Evolutionary conservation across 129 eudicot species (phyloP).

Genomic region (Silybum marianum): DNA sequence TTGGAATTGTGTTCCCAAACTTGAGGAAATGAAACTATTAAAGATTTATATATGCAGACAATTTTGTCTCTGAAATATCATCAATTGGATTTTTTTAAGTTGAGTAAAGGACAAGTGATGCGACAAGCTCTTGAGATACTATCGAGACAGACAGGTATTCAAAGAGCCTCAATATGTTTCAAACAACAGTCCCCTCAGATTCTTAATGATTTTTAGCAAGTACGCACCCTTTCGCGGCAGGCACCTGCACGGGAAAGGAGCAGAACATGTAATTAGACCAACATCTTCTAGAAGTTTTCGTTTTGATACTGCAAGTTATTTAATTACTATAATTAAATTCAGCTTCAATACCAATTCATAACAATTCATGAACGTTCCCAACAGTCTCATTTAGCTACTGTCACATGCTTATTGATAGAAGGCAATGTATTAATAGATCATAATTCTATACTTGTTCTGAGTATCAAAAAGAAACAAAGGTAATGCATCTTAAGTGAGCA

Average conservation of each 20-base stretch:
- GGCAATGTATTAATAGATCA: background rate
- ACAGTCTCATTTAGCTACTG: background rate
- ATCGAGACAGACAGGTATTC: background rate
- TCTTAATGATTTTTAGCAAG: constrained; percentile 15
- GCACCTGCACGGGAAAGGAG: constrained; percentile 70
- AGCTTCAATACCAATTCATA: background rate
- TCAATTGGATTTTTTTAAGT: background rate
- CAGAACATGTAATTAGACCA: constrained; percentile 15
- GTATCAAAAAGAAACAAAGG: background rate
- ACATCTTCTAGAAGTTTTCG: constrained; percentile 14
- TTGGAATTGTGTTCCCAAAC: background rate
- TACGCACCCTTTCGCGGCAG: constrained; percentile 89
- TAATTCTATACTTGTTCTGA: background rate
- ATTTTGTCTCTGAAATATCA: background rate
- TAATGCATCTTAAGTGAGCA: constrained; percentile 16
- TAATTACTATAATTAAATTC: background rate
- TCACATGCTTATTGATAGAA: constrained; percentile 5
- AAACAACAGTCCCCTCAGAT: background rate
- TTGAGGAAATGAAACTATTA: constrained; percentile 6
- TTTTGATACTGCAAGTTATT: constrained; percentile 11
- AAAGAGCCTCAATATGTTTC: background rate
- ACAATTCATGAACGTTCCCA: background rate
- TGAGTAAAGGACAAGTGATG: background rate
- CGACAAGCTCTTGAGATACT: background rate
- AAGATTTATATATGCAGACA: background rate